Conservation (phyloP, 331 rosid genomes). For the Quercus lobata region DNA sequence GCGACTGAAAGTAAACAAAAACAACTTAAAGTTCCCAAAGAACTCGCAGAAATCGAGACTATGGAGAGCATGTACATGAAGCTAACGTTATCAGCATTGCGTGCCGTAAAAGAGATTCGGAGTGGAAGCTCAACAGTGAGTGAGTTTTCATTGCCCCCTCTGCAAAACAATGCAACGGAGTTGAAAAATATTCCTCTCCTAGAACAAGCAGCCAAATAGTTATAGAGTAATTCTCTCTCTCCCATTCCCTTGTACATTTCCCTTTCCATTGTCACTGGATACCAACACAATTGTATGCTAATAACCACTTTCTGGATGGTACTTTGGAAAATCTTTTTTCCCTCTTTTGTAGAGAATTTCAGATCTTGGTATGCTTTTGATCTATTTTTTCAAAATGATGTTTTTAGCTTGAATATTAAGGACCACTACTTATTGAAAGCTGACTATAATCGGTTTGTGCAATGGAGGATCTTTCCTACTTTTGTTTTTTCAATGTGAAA, state of each 20-base stretch:
- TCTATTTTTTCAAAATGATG: background rate
- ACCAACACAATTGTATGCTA: background rate
- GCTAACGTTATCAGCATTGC: slow-evolving; percentile 64
- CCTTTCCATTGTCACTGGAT: background rate
- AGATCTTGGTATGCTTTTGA: background rate
- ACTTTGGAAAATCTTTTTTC: background rate
- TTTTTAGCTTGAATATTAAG: background rate
- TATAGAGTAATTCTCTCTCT: background rate
- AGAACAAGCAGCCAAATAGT: slow-evolving; percentile 25
- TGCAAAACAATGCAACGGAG: slow-evolving; percentile 38
- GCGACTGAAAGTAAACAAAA: slow-evolving; percentile 26
- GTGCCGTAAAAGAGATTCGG: slow-evolving; percentile 59
- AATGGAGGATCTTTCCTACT: background rate
- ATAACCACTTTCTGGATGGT: background rate
- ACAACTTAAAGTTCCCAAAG: slow-evolving; percentile 50
- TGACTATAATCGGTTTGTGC: background rate
- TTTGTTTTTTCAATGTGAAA: background rate
- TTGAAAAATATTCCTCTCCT: slow-evolving; percentile 24
- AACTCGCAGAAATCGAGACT: slow-evolving; percentile 62
- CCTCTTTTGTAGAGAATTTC: background rate
- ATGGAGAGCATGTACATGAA: slow-evolving; percentile 64
- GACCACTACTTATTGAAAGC: background rate
- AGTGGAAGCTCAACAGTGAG: slow-evolving; percentile 77
- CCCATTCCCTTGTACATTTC: background rate
- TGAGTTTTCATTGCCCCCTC: slow-evolving; percentile 64